A percentile compares a stretch with the other conserved stretches of the same genome.
phyloP scores from a whole-genome alignment of 129 eudicot species.

The Ambrosia artemisiifolia region DNA sequence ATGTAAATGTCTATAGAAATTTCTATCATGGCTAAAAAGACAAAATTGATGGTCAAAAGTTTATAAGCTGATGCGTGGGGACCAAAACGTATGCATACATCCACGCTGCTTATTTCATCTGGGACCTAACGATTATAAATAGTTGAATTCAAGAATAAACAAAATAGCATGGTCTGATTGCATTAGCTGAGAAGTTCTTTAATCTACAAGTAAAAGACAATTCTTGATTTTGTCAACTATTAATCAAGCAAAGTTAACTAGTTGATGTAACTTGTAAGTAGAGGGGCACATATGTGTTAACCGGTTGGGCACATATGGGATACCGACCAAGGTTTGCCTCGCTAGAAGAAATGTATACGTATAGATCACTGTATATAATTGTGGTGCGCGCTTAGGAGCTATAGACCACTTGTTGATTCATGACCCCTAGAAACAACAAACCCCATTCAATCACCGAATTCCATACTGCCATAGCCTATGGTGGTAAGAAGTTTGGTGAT shows the following conservation, averaged over 20 bases:
- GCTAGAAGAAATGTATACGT: too few relatives aligned
- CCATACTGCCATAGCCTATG: too few relatives aligned
- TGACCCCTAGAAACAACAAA: too few relatives aligned
- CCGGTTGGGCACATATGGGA: too few relatives aligned
- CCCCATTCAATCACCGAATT: too few relatives aligned
- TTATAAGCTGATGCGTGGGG: conserved; percentile 16
- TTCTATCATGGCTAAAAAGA: background rate
- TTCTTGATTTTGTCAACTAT: background rate
- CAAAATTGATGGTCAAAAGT: background rate
- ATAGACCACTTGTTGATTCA: too few relatives aligned
- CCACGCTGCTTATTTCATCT: conserved; percentile 22
- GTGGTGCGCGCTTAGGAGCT: too few relatives aligned
- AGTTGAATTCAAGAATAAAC: conserved; percentile 7
- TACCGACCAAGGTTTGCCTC: too few relatives aligned
- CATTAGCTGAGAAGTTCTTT: conserved; percentile 7
- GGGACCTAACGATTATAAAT: background rate
- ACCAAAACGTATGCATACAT: conserved; percentile 10
- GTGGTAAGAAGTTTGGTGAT: too few relatives aligned
- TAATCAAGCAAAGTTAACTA: conserved; percentile 1
- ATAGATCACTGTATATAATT: too few relatives aligned
- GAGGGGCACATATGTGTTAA: too few relatives aligned
- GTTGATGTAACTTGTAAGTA: too few relatives aligned
- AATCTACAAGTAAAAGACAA: background rate
- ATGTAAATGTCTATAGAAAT: background rate
- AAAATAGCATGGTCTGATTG: conserved; percentile 20